Evolutionary conservation across 1,139 yeast species (phyloP), one percentile per base, ranked within the genome.

Genomic region (Hemisphaericaspora subhashii): DNA sequence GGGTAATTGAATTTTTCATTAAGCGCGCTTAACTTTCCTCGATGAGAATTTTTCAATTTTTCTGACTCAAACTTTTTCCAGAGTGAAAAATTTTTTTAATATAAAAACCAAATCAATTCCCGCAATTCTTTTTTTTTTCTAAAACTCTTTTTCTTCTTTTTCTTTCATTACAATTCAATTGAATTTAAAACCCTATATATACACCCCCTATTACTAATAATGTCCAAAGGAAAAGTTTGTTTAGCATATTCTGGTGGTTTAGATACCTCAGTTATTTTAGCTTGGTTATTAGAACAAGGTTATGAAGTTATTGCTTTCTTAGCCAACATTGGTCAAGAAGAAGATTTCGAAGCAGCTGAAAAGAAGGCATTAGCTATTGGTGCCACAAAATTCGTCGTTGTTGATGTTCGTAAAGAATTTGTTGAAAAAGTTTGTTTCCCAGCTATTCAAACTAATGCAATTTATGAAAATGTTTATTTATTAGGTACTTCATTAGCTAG

Each of bases 181-280:
- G 22, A 23, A 37, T 42, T 34, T 31, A 31, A 35, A 34, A 30
- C 29, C 30, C 29, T 12, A 31, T 24, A 22, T 21, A 31, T n/a
- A 37, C 11, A 18, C 21, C 9, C 11, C 6, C 27, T 34, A 14
- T 21, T 14, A n/a, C n/a, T n/a, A 47, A 56, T 26, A 57, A 88
- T 89, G 96, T 84, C 95, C 44, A 90, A 90, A 72, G 98, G 98
- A 66, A 90, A 90, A 74, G 98, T 90, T 70, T 90, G 98, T 80
- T 83, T 92, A 67, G 98, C 98, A 41, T 92, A 92, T 75, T 92
- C 98, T 41, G 98, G 98, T 59, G 98, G 98, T 74, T 81, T 92
- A 59, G 98, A 92, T 64, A 92, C 98, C 75, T 89, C 97, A 29
- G 88, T 94, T 46, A 92, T 92, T 58, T 81, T 92, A 53, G 98